Evolutionary conservation across 176 grass and related monocot genomes (phyloP).

Genomic region (Phragmites australis): DNA sequence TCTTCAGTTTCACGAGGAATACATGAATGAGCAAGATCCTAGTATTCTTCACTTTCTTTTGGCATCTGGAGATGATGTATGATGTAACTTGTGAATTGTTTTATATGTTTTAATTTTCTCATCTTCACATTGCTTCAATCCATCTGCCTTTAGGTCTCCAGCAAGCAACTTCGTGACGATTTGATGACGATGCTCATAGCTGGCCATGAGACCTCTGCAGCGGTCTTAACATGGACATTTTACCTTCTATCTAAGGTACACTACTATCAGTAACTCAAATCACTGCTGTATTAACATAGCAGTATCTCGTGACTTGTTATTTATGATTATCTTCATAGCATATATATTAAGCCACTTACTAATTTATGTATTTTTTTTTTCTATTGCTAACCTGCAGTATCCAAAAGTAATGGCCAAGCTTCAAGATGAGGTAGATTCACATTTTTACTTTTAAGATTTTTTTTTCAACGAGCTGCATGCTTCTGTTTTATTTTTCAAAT

Average conservation of each 20-base stretch:
- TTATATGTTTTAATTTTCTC: neutral
- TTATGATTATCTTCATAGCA: neutral
- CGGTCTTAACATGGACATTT: conserved; percentile 98
- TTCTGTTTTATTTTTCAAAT: conserved; percentile 8
- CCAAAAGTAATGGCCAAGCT: conserved; percentile 83
- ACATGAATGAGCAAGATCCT: conserved; percentile 98
- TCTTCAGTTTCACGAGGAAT: conserved; percentile 89
- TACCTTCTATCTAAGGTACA: conserved; percentile 92
- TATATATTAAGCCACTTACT: neutral
- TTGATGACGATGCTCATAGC: conserved; percentile 97
- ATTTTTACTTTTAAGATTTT: conserved; percentile 38
- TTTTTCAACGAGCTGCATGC: neutral
- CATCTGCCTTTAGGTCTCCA: conserved; percentile 66
- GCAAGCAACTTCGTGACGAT: conserved; percentile 97
- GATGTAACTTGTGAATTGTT: neutral
- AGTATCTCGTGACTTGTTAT: neutral
- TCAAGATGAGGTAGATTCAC: conserved; percentile 76
- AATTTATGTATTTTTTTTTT: neutral
- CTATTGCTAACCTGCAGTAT: conserved; percentile 55
- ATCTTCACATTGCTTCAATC: conserved; percentile 29
- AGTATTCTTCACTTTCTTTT: conserved; percentile 98
- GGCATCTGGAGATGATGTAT: conserved; percentile 98
- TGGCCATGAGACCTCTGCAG: conserved; percentile 95
- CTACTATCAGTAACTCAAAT: neutral
- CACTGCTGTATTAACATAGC: neutral